These are phyloP conservation scores for Gossypium mustelinum DNA, from an alignment of 345 rosid species.

Conservation along the genomic window DNA sequence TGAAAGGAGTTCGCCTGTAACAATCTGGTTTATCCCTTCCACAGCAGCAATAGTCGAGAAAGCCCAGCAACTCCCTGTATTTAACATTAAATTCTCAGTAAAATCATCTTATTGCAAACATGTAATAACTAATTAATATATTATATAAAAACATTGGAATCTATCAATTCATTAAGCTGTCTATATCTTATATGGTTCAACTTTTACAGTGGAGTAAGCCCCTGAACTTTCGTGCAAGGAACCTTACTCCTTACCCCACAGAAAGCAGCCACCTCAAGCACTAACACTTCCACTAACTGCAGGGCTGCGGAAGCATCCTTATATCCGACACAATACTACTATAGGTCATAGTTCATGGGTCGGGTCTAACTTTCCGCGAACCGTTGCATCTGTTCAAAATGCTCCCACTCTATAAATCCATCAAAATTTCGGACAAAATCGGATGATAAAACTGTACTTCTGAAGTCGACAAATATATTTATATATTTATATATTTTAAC, in stretches of 20 bases:
- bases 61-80: slow-evolving; percentile 97
- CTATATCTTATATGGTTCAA: neutral
- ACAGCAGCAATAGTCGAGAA: slow-evolving; percentile 84
- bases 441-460: no score
- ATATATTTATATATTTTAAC: no score
- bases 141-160: neutral
- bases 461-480: no score
- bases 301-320: no score
- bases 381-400: no score
- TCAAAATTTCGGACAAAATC: no score
- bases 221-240: neutral
- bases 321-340: no score
- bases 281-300: no score
- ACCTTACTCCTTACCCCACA: neutral
- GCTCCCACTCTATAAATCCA: no score
- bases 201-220: neutral
- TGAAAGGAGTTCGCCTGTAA: slow-evolving; percentile 62
- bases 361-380: no score
- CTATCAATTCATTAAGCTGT: neutral
- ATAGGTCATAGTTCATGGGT: no score
- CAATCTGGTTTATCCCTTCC: slow-evolving; percentile 86
- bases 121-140: neutral
- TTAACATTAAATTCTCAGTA: neutral
- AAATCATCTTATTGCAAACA: neutral
- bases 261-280: neutral